Base-by-base conservation (phyloP, 345 rosid species). In the Melaleuca alternifolia region DNA sequence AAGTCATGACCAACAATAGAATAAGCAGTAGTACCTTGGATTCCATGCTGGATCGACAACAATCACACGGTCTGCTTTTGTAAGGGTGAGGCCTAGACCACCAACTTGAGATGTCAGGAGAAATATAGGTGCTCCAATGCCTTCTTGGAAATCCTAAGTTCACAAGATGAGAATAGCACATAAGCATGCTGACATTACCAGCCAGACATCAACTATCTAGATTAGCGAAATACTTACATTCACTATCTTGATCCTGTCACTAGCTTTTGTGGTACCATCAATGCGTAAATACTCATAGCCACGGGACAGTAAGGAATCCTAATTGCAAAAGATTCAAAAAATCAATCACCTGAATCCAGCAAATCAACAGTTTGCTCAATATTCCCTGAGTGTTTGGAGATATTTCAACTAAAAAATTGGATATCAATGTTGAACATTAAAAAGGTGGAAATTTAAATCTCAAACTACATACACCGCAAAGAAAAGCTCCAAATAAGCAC, bases 1-100 rank as follows among this genome's bases (percentile, higher is more conserved):
- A 84, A 26, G 61, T 44, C 28, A 83, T 33, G 52, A 23, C 53
- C 14, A n/a, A 28, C 75, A 54, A 50, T 18, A 76, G 57, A 87
- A 54, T 53, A 12, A n/a, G 46, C 20, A 46, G 62, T 52, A 46
- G 84, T 85, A 97, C 99, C 99, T 97, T 48, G 99, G 99, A 84
- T 97, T 97, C 99, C 99, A 97, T 83, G 99, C 99, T 89, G 99
- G 98, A 91, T 97, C 99, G 62, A 96, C 98, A 85, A 95, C 99
- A 90, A 97, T 97, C 59, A 97, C 99, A 54, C 98, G 99, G 86
- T 97, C 99, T 50, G 99, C 99, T 89, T 93, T 95, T 61, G 99
- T 97, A 77, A 97, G 95, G 28, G 99, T 97, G 77, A 97, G 99
- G 88, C 99, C 99, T 37, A 97, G 97, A 86, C 99, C 99, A 82